Base-by-base conservation (phyloP, 768 basidiomycete species). In the Boletus coccyginus region DNA sequence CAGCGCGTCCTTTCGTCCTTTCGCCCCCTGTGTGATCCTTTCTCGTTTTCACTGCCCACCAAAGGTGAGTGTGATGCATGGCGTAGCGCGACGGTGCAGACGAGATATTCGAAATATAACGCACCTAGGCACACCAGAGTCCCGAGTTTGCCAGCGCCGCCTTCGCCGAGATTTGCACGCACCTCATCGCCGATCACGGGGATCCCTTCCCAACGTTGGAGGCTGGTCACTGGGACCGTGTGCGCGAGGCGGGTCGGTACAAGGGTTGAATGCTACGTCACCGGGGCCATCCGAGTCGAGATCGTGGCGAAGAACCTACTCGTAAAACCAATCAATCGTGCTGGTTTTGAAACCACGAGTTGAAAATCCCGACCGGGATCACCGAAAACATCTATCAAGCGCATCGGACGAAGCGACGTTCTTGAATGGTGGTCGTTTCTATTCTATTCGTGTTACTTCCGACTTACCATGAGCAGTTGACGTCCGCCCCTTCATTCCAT, bases 151-250 rank as follows among this genome's bases (percentile, higher is more conserved):
- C 77, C 52, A 5, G 85, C 21, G 21, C 21, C 84, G 1, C 85
- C 87, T 4, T 74, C 80, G 1, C 86, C 85, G 17, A 88, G 75
- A 69, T 90, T 88, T 33, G 81, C 79, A 42, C 77, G 75, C 2
- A 82, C 71, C 61, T 90, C 88, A 66, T 90, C 88, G 8, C 88
- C 88, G 32, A 88, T 77, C 48, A 89, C 75, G 0, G 77, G 82
- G 29, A 49, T 72, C 65, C 41, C 69, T 62, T 45, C 49, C 21
- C 21, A 21, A 2, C 21, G 21, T 21, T 56, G 13, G 13, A 9
- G 13, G 38, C 21, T 21, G 31, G 4, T 10, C 10, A 2, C 21
- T 13, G 21, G 21, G 21, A 27, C 29, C 32, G 12, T 8, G n/a
- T 19, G 33, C 36, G 7, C 12, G 35, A 29, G n/a, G 17, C 14